phyloP scores from a whole-genome alignment of 306 rosid genomes.

The barrel medic (Medicago truncatula) region MtrunA17r5.0-ANR NC_053042.1:34252001-34252500 shows the following conservation, averaged over 20 bases:
- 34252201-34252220: slow-evolving; percentile 31
- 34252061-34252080: slow-evolving; percentile 41
- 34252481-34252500: too few species aligned
- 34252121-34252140: slow-evolving; percentile 15
- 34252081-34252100: background rate
- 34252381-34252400: too few species aligned
- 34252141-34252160: background rate
- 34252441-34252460: too few species aligned
- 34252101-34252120: background rate
- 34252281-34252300: too few species aligned
- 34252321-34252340: too few species aligned
- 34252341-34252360: too few species aligned
- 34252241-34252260: background rate
- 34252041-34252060: slow-evolving; percentile 42
- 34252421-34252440: too few species aligned
- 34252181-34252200: slow-evolving; percentile 9
- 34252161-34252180: background rate
- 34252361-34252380: too few species aligned
- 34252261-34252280: background rate
- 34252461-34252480: too few species aligned
- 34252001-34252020: slow-evolving; percentile 26
- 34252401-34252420: too few species aligned
- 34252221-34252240: slow-evolving; percentile 23
- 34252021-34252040: slow-evolving; percentile 47
- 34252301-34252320: too few species aligned